Evolutionary conservation across 2,329 filamentous ascomycete genomes (phyloP).

Genomic region (Bipolaris zeicola): DNA sequence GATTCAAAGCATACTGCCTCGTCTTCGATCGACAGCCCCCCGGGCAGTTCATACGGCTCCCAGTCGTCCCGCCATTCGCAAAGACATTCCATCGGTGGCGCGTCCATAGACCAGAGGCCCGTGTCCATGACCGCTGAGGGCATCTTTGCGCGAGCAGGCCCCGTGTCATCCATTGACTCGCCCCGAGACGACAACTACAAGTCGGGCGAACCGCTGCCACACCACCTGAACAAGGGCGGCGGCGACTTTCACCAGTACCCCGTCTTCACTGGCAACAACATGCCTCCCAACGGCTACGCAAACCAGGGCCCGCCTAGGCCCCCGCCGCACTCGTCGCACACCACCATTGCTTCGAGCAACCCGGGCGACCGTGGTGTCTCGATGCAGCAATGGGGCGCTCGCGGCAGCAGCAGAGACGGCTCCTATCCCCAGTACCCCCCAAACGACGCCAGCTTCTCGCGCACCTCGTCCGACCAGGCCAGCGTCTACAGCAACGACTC

Average conservation of each 20-base stretch:
- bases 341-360: slow-evolving; percentile 73
- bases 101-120: slow-evolving; percentile 70
- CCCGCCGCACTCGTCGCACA: slow-evolving; percentile 59
- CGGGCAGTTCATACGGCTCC: slow-evolving; percentile 66
- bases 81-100: slow-evolving; percentile 45
- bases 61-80: slow-evolving; percentile 73
- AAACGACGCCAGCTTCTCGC: slow-evolving; percentile 55
- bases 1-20: slow-evolving; percentile 55
- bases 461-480: slow-evolving; percentile 67
- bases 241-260: slow-evolving; percentile 91
- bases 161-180: slow-evolving; percentile 88
- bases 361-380: slow-evolving; percentile 69
- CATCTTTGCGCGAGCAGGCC: slow-evolving; percentile 76
- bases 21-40: slow-evolving; percentile 65
- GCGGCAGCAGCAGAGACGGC: slow-evolving; percentile 34
- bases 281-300: slow-evolving; percentile 57
- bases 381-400: slow-evolving; percentile 75
- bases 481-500: slow-evolving; percentile 69
- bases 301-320: slow-evolving; percentile 63
- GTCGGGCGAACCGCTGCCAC: slow-evolving; percentile 77
- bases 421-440: slow-evolving; percentile 31
- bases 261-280: slow-evolving; percentile 64
- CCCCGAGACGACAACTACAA: slow-evolving; percentile 70
- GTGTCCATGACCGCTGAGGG: slow-evolving; percentile 66
- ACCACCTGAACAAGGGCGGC: slow-evolving; percentile 79